Conservation (phyloP, 345 rosid species). For the Erucastrum elatum region DNA sequence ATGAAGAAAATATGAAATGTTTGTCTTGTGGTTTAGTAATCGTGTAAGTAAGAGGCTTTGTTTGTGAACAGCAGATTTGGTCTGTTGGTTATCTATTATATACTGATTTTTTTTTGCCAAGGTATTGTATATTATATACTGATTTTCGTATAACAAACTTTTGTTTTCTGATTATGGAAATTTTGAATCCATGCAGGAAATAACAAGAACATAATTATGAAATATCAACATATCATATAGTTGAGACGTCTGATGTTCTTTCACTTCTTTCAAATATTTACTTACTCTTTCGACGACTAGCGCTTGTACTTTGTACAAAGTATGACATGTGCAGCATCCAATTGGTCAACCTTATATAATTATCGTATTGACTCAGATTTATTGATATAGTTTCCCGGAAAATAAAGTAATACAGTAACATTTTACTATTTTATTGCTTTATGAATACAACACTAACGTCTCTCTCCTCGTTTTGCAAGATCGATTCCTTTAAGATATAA, state of each 20-base stretch:
- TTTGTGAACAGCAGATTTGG: background rate
- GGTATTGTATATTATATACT: background rate
- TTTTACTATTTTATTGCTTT: conserved; percentile 4
- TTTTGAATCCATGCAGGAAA: conserved; percentile 25
- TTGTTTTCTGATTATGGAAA: conserved; percentile 15
- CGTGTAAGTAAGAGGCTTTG: background rate
- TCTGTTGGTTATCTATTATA: conserved; percentile 7
- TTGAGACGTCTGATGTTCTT: conserved; percentile 26
- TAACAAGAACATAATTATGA: conserved; percentile 27
- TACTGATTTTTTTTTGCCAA: too few relatives aligned
- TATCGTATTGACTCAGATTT: conserved; percentile 34
- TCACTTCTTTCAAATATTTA: conserved; percentile 40
- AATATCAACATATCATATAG: conserved; percentile 17
- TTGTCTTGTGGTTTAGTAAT: background rate
- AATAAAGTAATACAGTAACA: background rate
- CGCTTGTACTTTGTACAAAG: conserved; percentile 44
- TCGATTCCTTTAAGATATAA: conserved; percentile 12
- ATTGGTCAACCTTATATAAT: conserved; percentile 37
- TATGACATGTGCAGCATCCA: conserved; percentile 37
- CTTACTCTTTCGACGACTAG: conserved; percentile 51
- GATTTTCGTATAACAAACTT: background rate
- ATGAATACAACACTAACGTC: conserved; percentile 30
- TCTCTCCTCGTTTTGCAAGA: conserved; percentile 31
- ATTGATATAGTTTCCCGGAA: background rate
- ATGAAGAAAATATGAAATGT: background rate